A percentile compares a stretch with the other conserved stretches of the same genome.
Evolutionary conservation across 2,329 filamentous ascomycete species (phyloP).

Genomic region (Fusarium coicis): DNA sequence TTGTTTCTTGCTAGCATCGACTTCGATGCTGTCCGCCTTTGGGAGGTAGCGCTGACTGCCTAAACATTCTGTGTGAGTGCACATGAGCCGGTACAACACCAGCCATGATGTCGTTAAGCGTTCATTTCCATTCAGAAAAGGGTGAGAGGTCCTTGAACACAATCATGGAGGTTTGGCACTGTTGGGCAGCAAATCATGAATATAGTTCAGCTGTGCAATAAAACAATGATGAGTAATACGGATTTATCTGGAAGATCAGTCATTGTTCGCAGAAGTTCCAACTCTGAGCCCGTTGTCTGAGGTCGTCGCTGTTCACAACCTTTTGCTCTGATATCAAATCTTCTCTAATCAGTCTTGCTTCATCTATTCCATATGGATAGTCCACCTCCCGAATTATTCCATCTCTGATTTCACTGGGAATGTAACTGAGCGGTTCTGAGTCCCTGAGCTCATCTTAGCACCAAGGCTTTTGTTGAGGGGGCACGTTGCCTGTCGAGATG

Average conservation of each 20-base stretch:
- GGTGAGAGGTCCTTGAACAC: not conserved
- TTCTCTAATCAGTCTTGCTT: slow-evolving; percentile 9
- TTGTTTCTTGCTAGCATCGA: slow-evolving; percentile 15
- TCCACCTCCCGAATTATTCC: not conserved
- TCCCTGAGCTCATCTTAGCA: slow-evolving; percentile 35
- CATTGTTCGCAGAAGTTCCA: slow-evolving; percentile 7
- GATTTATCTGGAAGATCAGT: not conserved
- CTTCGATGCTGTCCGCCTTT: slow-evolving; percentile 22
- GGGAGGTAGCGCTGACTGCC: slow-evolving; percentile 16
- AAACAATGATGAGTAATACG: too few species aligned
- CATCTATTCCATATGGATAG: slow-evolving; percentile 7
- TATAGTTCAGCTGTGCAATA: not conserved
- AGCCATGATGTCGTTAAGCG: too few species aligned
- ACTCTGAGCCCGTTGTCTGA: not conserved
- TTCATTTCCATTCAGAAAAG: too few species aligned
- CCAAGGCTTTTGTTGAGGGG: slow-evolving; percentile 55
- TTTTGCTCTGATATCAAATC: slow-evolving; percentile 23
- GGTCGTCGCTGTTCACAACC: not conserved
- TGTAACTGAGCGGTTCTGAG: not conserved
- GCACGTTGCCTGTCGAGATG: slow-evolving; percentile 56
- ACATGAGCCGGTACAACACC: not conserved
- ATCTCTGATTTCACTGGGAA: not conserved
- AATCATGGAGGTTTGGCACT: not conserved
- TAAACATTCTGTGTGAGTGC: not conserved
- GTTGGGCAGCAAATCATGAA: too few species aligned